These are phyloP conservation scores for Leishmania braziliensis DNA, from an alignment of 208 protist species.

Conservation along the genomic window DNA sequence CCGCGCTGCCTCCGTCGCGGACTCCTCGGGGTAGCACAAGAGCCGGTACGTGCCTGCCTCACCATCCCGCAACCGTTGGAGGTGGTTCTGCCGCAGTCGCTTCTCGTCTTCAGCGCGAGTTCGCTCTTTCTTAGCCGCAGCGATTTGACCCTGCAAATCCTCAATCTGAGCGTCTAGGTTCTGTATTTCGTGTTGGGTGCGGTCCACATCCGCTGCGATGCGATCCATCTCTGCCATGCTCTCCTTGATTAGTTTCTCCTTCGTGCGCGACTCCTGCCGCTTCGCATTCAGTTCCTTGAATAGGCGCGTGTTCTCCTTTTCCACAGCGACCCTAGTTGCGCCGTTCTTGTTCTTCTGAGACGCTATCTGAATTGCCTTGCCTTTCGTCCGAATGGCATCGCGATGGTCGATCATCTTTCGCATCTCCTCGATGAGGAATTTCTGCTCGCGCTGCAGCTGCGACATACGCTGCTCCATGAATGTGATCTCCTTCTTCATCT, in stretches of 20 bases:
- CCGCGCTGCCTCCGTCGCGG: constrained; percentile 38
- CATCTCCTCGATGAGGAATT: constrained; percentile 95
- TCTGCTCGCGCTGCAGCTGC: constrained; percentile 93
- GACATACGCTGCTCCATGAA: constrained; percentile 94
- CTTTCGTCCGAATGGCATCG: constrained; percentile 93
- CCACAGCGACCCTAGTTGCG: constrained; percentile 73
- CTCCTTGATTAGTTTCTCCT: constrained; percentile 83
- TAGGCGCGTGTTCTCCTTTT: constrained; percentile 88
- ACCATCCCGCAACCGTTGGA: constrained; percentile 84
- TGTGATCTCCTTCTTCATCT: constrained; percentile 96
- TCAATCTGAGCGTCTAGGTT: constrained; percentile 73
- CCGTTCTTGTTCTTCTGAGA: constrained; percentile 63
- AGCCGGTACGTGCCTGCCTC: constrained; percentile 86
- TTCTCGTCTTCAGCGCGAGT: constrained; percentile 79
- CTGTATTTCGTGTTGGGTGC: constrained; percentile 72
- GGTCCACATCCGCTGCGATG: constrained; percentile 73
- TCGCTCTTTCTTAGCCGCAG: constrained; percentile 59
- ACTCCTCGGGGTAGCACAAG: constrained; percentile 71
- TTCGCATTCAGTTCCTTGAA: constrained; percentile 90
- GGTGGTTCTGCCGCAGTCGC: constrained; percentile 72
- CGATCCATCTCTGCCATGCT: constrained; percentile 81
- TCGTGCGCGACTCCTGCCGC: constrained; percentile 81
- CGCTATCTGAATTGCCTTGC: constrained; percentile 76
- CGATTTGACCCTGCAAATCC: constrained; percentile 63
- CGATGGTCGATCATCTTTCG: constrained; percentile 94